These are phyloP conservation scores for Escallonia rubra DNA, from an alignment of 129 eudicot genomes.

Conservation along the genomic window DNA sequence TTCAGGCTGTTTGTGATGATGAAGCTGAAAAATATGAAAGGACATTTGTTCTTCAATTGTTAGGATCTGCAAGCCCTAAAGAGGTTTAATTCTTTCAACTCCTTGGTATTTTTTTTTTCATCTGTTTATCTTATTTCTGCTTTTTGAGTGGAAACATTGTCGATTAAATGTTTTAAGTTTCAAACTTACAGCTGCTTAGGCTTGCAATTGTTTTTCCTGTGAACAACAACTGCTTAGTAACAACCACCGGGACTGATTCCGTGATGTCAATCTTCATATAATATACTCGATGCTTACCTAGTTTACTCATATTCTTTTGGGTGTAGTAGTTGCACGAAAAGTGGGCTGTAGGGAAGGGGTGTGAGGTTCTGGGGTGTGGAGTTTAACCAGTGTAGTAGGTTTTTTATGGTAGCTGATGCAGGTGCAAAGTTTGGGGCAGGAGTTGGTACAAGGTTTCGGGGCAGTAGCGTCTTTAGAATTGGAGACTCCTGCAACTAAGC, in stretches of 20 bases:
- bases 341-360: background rate
- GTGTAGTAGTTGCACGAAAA: background rate
- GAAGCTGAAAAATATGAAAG: conserved; percentile 59
- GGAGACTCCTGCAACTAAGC: no score
- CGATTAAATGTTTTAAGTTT: background rate
- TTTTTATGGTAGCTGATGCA: no score
- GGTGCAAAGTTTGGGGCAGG: no score
- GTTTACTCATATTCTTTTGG: background rate
- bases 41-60: conserved; percentile 66
- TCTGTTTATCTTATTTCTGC: background rate
- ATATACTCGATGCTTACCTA: background rate
- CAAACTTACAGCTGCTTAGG: background rate
- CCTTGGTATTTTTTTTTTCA: background rate
- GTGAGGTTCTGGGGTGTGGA: no score
- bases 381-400: no score
- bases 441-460: no score
- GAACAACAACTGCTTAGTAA: background rate
- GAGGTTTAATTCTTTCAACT: conserved; percentile 32
- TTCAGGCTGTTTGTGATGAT: conserved; percentile 66
- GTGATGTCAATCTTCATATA: background rate
- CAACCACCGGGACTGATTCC: no score
- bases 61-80: conserved; percentile 34
- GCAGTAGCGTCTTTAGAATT: no score
- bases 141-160: background rate
- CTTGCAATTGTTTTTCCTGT: background rate